A percentile compares a stretch with the other conserved stretches of the same genome.
phyloP scores from a whole-genome alignment of 2,329 filamentous ascomycete species.

The Fusarium papillatum region DNA sequence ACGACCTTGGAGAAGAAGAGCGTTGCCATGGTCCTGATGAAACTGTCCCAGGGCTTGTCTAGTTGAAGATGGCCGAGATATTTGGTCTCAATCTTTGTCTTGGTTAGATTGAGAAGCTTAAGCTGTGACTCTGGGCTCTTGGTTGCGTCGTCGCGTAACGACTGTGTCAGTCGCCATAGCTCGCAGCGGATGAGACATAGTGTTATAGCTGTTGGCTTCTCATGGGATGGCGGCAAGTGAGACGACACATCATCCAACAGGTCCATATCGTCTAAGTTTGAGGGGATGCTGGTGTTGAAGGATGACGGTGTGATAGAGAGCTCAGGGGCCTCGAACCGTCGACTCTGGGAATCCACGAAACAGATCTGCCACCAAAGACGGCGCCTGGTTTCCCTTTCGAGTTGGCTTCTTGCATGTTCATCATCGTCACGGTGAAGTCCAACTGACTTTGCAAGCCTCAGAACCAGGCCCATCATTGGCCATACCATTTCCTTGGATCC shows the following conservation, averaged over 20 bases:
- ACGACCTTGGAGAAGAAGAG: slow-evolving; percentile 47
- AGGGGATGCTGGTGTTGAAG: slow-evolving; percentile 58
- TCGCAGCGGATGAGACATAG: slow-evolving; percentile 44
- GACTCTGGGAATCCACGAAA: slow-evolving; percentile 42
- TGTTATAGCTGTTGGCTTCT: slow-evolving; percentile 19
- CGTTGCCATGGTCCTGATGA: slow-evolving; percentile 35
- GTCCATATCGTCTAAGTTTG: slow-evolving; percentile 55
- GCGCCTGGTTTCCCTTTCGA: slow-evolving; percentile 37
- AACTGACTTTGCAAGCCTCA: slow-evolving; percentile 41
- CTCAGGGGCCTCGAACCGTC: slow-evolving; percentile 23
- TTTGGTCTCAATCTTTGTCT: slow-evolving; percentile 17
- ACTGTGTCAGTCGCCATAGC: slow-evolving; percentile 42
- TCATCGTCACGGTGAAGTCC: slow-evolving; percentile 31
- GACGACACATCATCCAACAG: not conserved
- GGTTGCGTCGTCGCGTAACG: slow-evolving; percentile 16
- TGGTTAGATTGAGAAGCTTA: slow-evolving; percentile 19
- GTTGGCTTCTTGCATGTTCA: not conserved
- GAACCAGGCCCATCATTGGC: slow-evolving; percentile 38
- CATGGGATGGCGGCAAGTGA: not conserved
- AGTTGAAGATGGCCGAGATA: slow-evolving; percentile 24
- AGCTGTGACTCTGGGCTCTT: slow-evolving; percentile 21
- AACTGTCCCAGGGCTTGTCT: slow-evolving; percentile 22
- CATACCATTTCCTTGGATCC: slow-evolving; percentile 41
- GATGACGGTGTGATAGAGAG: slow-evolving; percentile 32
- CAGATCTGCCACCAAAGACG: slow-evolving; percentile 48